Conservation (phyloP, 352 stramenopile species). For the Thalassiosira exigua region DNA sequence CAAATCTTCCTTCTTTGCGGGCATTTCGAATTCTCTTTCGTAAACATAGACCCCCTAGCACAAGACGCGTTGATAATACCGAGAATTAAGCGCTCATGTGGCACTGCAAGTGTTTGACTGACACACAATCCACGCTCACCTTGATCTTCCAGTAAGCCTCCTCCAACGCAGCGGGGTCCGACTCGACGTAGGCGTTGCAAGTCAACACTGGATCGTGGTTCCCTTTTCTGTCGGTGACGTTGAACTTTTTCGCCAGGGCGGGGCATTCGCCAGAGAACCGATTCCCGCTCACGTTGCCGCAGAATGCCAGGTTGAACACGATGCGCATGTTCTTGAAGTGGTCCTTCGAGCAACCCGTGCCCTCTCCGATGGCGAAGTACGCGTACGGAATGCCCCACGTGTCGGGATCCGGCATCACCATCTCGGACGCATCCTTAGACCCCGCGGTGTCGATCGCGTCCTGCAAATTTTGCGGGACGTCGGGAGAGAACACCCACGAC, state of each 20-base stretch:
- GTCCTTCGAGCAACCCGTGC: constrained; percentile 64
- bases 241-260: constrained; percentile 59
- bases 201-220: constrained; percentile 58
- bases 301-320: constrained; percentile 84
- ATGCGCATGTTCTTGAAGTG: constrained; percentile 84
- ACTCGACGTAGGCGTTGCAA: constrained; percentile 81
- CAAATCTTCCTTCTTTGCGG: neutral
- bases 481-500: constrained; percentile 81
- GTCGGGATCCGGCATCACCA: constrained; percentile 72
- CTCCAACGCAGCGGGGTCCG: constrained; percentile 67
- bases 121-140: constrained; percentile 10
- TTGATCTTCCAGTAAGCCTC: constrained; percentile 85
- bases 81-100: neutral
- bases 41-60: constrained; percentile 45
- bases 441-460: constrained; percentile 62
- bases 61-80: neutral
- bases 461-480: constrained; percentile 72
- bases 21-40: constrained; percentile 34
- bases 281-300: constrained; percentile 80
- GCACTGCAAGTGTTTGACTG: neutral
- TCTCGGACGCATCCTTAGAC: constrained; percentile 32
- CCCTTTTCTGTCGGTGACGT: constrained; percentile 42
- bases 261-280: constrained; percentile 79
- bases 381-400: constrained; percentile 80
- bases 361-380: constrained; percentile 79